Percentiles rank a stretch among this genome's conserved stretches.
Evolutionary conservation across 352 stramenopile species (phyloP).

Genomic region (Blastocystis sp.): DNA sequence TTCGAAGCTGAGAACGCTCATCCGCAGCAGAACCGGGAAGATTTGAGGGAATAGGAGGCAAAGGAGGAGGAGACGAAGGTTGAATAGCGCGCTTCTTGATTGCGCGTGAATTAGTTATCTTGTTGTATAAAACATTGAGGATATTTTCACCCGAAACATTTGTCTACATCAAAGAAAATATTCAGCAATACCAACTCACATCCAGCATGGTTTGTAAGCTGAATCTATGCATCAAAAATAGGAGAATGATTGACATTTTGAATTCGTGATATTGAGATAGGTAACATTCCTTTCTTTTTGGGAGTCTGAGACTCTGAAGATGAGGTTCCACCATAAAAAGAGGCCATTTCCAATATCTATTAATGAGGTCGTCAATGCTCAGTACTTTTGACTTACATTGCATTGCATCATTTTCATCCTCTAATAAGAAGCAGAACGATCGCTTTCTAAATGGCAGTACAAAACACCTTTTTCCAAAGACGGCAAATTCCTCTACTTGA

Average conservation of each 20-base stretch:
- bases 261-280: neutral
- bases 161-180: neutral
- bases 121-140: neutral
- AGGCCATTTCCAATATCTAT: constrained; percentile 11
- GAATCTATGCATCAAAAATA: neutral
- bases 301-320: neutral
- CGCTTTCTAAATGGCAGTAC: neutral
- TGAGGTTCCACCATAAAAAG: neutral
- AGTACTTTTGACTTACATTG: neutral
- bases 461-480: neutral
- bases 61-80: neutral
- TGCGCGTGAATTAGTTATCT: neutral
- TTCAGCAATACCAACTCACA: neutral
- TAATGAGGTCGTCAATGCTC: neutral
- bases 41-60: neutral
- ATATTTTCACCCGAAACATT: neutral
- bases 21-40: neutral
- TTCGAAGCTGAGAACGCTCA: neutral
- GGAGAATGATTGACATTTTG: neutral
- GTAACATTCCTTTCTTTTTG: neutral
- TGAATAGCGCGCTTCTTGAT: neutral
- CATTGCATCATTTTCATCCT: neutral
- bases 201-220: neutral
- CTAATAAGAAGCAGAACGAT: constrained; percentile 39
- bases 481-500: neutral